Evolutionary conservation across 2,329 filamentous ascomycete species (phyloP), one percentile per base, ranked within the genome.

Genomic region (Penicillium digitatum): DNA sequence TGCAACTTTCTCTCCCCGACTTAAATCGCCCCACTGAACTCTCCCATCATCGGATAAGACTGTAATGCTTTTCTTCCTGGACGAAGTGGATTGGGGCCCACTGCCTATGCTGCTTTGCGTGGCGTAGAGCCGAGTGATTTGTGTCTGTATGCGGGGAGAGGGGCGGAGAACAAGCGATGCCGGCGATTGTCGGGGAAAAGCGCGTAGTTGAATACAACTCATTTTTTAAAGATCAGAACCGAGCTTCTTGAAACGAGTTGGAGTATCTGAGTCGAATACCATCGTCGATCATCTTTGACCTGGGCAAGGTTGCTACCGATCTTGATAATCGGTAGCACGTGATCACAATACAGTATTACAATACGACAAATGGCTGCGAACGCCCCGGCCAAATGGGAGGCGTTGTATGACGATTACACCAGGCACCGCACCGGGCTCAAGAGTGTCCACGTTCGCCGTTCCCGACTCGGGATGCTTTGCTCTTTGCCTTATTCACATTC

Each of bases 1-100:
- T 24, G 87, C 88, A 3, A 86, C 85, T 73, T 96, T 96, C 71
- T 96, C 93, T 45, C 78, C 78, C 0, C 76, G 78, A 0, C 87
- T 90, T 2, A 97, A 81, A 52, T 94, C 81, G 3, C 78, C 81
- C 93, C 93, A 97, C 4, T 85, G 84, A 1, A 96, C 85, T 60
- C 82, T 81, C 8, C 93, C 93, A 67, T 90, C 88, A 65, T 96
- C 93, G 65, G 90, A 94, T 66, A 92, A 86, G 0, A 93, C 83
- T 0, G 91, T 96, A 26, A 96, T 85, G 37, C 85, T 81, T 66
- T 82, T 86, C 51, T 89, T 82, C 60, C 64, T 65, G 47, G 55
- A 52, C n/a, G 63, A 54, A 5, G 80, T 82, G 26, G 85, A 70
- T 12, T 74, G 68, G 12, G 79, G 63, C 22, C 70, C 57, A 58